These are phyloP conservation scores for Kalmusia sp. DNA, from an alignment of 2,329 filamentous ascomycete species.

Conservation along the genomic window DNA sequence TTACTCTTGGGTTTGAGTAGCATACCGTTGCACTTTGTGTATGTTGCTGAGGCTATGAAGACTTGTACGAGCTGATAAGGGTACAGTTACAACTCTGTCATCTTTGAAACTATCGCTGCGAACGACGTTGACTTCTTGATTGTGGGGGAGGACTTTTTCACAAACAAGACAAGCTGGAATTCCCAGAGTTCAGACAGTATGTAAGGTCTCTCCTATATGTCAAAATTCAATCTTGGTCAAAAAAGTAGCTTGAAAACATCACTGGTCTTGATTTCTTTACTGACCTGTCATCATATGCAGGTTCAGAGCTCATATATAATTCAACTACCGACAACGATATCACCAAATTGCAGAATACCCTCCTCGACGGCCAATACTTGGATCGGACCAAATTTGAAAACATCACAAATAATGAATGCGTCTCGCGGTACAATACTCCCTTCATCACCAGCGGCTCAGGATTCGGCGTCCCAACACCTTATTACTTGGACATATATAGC, in stretches of 20 bases:
- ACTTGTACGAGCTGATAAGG: neutral
- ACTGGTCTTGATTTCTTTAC: too few relatives aligned
- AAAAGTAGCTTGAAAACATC: too few relatives aligned
- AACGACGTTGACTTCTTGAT: slow-evolving; percentile 18
- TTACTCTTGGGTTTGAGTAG: slow-evolving; percentile 14
- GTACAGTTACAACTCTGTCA: slow-evolving; percentile 28
- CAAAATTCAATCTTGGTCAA: too few relatives aligned
- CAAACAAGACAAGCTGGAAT: slow-evolving; percentile 9
- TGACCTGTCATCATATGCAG: too few relatives aligned
- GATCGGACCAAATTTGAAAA: slow-evolving; percentile 14
- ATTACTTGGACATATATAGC: neutral
- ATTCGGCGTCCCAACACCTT: slow-evolving; percentile 9
- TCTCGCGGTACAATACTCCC: neutral
- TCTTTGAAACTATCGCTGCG: slow-evolving; percentile 25
- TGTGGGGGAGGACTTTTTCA: slow-evolving; percentile 17
- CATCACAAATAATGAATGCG: slow-evolving; percentile 13
- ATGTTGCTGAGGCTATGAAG: neutral
- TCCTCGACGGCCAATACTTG: slow-evolving; percentile 9
- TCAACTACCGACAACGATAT: slow-evolving; percentile 3
- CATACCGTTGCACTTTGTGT: slow-evolving; percentile 23
- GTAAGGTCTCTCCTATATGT: too few relatives aligned
- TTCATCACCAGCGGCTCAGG: slow-evolving; percentile 14
- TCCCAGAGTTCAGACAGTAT: neutral
- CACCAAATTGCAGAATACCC: slow-evolving; percentile 1
- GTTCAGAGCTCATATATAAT: neutral